Percentiles rank a stretch among this genome's conserved stretches.
These are phyloP conservation scores for Fraxinus excelsior DNA, from an alignment of 257 asterid genomes.

Conservation along the genomic window DNA sequence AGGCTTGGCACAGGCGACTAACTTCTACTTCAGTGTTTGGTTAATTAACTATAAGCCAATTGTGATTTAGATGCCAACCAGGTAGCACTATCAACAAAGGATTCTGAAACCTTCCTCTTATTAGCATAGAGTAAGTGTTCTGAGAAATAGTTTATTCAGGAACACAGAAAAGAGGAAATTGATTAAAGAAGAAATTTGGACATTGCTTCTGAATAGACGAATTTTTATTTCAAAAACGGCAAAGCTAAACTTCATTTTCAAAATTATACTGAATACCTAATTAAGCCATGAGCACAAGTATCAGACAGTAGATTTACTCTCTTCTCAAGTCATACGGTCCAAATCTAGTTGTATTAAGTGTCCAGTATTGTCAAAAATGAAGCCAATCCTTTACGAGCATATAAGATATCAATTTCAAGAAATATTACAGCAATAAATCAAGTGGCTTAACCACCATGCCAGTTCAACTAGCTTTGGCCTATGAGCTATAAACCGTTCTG, in stretches of 20 bases:
- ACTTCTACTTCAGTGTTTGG: neutral
- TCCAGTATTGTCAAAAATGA: neutral
- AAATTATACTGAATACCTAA: neutral
- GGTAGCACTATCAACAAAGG: neutral
- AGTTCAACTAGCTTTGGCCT: neutral
- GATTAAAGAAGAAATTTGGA: neutral
- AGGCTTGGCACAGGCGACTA: neutral
- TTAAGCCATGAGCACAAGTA: neutral
- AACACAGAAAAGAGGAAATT: neutral
- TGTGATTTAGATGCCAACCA: neutral
- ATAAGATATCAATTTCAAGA: neutral
- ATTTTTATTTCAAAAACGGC: neutral
- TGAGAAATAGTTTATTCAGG: neutral
- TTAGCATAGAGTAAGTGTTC: neutral
- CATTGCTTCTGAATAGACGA: neutral
- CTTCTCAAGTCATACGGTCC: neutral
- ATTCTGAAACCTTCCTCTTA: neutral
- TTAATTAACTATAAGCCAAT: neutral
- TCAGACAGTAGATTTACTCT: neutral
- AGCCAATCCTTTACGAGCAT: neutral
- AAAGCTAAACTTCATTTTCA: neutral
- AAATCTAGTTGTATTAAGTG: neutral
- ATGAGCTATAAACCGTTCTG: neutral
- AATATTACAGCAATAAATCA: neutral
- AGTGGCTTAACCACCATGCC: constrained; percentile 6